These are phyloP conservation scores for Halophytophthora polymorphica DNA, from an alignment of 352 stramenopile genomes.

Conservation along the genomic window DNA sequence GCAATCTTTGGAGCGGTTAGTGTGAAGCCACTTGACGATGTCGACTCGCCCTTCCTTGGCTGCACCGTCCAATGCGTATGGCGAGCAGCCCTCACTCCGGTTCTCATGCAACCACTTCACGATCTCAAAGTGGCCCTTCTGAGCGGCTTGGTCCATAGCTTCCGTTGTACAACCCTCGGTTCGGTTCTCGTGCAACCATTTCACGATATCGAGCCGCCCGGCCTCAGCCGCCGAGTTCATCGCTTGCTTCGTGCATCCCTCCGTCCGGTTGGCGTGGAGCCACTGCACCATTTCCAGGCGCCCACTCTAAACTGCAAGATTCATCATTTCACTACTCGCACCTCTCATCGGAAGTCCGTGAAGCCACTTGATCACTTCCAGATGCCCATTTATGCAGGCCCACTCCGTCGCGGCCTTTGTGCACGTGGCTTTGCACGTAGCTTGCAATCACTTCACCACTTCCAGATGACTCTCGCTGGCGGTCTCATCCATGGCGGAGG, in stretches of 20 bases:
- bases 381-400: constrained; percentile 1
- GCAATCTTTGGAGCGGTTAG: constrained; percentile 6
- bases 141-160: constrained; percentile 1
- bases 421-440: constrained; percentile 1
- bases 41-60: background rate
- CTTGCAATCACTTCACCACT: constrained; percentile 3
- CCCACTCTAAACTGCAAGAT: background rate
- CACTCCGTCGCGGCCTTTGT: constrained; percentile 6
- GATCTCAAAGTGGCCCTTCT: constrained; percentile 2
- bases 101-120: constrained; percentile 6
- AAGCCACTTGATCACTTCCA: constrained; percentile 1
- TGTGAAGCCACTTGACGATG: background rate
- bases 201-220: background rate
- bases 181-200: constrained; percentile 1
- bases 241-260: constrained; percentile 3
- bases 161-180: background rate
- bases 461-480: constrained; percentile 5
- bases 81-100: background rate
- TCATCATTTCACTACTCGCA: background rate
- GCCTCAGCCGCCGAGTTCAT: constrained; percentile 1
- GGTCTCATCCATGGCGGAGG: constrained; percentile 2
- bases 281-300: constrained; percentile 5
- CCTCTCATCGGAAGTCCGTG: background rate
- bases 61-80: constrained; percentile 1
- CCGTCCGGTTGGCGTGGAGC: constrained; percentile 1